Percentiles rank a stretch among this genome's conserved stretches.
Conservation (phyloP, 306 rosid species). For the Glycine tomentella region DNA sequence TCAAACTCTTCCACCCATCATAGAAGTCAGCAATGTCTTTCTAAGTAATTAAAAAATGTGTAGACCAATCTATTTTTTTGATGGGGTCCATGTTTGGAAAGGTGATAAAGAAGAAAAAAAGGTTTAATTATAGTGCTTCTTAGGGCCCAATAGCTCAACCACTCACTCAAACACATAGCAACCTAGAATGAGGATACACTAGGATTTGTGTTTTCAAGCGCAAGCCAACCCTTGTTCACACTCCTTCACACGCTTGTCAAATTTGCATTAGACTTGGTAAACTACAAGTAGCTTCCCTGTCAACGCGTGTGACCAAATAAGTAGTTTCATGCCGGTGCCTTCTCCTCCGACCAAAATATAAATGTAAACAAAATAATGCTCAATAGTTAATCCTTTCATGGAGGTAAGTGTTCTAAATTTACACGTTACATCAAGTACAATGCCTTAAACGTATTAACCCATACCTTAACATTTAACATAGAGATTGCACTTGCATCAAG, state of each 20-base stretch:
- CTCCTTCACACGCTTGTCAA: constrained; percentile 1
- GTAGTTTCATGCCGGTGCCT: constrained; percentile 14
- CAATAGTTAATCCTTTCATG: background rate
- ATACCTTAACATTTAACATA: constrained; percentile 1
- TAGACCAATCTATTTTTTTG: constrained; percentile 6
- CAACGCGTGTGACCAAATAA: constrained; percentile 26
- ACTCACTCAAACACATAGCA: constrained; percentile 35
- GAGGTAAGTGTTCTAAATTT: background rate
- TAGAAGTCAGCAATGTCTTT: constrained; percentile 41
- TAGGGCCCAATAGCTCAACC: constrained; percentile 46
- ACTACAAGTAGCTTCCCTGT: constrained; percentile 12
- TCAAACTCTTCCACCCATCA: constrained; percentile 31
- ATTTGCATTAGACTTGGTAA: constrained; percentile 30
- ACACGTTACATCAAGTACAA: constrained; percentile 32
- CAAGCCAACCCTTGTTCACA: constrained; percentile 39
- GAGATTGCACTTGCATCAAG: constrained; percentile 32
- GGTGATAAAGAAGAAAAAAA: constrained; percentile 13
- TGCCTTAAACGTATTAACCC: background rate
- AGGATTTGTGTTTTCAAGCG: constrained; percentile 36
- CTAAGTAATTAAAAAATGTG: constrained; percentile 3
- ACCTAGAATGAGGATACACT: constrained; percentile 39
- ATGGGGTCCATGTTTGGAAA: constrained; percentile 44
- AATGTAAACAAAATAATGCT: background rate
- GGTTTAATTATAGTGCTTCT: constrained; percentile 37
- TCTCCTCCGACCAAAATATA: constrained; percentile 14